These are phyloP conservation scores for Elongisporangium prolatum DNA, from an alignment of 352 stramenopile species.

Conservation along the genomic window DNA sequence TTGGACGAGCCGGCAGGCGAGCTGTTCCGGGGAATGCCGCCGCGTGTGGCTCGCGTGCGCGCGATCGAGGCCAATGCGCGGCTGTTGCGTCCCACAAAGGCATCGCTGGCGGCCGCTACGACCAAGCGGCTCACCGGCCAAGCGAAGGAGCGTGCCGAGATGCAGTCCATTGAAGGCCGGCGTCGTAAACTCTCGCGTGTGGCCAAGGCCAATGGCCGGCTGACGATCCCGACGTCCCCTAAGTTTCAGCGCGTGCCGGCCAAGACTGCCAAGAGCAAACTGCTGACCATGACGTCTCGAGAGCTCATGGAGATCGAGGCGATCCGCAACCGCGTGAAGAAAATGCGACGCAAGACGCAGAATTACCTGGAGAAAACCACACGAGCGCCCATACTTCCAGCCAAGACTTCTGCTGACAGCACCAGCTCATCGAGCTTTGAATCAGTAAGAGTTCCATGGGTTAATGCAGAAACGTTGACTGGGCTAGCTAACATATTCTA, in stretches of 20 bases:
- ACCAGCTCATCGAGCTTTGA: conserved; percentile 33
- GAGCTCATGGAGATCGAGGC: conserved; percentile 70
- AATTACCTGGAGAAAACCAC: conserved; percentile 67
- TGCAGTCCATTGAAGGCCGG: conserved; percentile 25
- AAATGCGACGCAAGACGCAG: conserved; percentile 52
- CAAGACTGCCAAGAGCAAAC: conserved; percentile 26
- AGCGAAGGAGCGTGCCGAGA: conserved; percentile 34
- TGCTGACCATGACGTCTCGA: conserved; percentile 65
- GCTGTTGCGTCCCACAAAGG: conserved; percentile 50
- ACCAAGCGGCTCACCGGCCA: conserved; percentile 39
- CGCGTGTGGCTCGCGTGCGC: conserved; percentile 41
- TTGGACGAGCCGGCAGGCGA: conserved; percentile 39
- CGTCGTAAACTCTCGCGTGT: conserved; percentile 25
- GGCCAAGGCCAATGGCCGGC: conserved; percentile 46
- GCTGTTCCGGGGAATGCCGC: conserved; percentile 36
- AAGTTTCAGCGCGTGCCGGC: conserved; percentile 46
- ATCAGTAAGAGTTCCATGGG: too few relatives aligned
- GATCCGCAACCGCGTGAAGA: conserved; percentile 49
- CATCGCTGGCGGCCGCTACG: conserved; percentile 41
- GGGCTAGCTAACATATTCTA: background rate
- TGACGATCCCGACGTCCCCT: conserved; percentile 67
- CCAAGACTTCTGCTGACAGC: conserved; percentile 14
- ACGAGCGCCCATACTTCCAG: conserved; percentile 14
- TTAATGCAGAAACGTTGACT: too few relatives aligned
- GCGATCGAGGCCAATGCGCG: conserved; percentile 56